Evolutionary conservation across 129 eudicot genomes (phyloP), one percentile per base, ranked within the genome.

Genomic region (Helianthus tuberosus): DNA sequence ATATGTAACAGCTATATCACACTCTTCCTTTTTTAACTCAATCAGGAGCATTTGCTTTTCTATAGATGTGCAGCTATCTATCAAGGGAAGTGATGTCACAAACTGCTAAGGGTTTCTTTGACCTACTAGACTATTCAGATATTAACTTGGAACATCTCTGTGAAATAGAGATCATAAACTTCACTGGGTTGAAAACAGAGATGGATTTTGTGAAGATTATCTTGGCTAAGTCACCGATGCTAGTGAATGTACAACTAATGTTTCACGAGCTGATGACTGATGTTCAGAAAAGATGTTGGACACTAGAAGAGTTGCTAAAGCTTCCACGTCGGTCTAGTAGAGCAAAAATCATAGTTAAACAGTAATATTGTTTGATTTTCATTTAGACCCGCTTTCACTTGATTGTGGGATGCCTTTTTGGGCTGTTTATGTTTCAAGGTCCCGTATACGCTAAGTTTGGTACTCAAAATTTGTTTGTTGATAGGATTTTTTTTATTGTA

Each of bases 151-250:
- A 76, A 41, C 68, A 68, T 25, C 73, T 76, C 9, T 9, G 61
- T 64, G 44, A 52, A 23, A n/a, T 75, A 8, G 64, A 53, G 73
- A 66, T 75, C 16, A 46, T 3, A 39, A 32, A 13, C 54, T 14
- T 76, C 8, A 6, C 0, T 2, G n/a, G 25, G 41, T n/a, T 3
- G 5, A 58, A 27, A 25, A 61, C 59, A 0, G 74, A 16, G 55
- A 51, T 54, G 80, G 68, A 55, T 8, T 67, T 76, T 67, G 73
- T 75, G 57, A 75, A 43, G 79, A 17, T 75, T 66, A 13, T 75
- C 27, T 68, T 75, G 66, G 59, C 29, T 0, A 65, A 66, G 54
- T 66, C 79, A 41, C 58, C 48, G 2, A 75, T 38, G 52, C 65
- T 76, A 55, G 39, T 44, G 60, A 75, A 59, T 16, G 68, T 69